phyloP scores from a whole-genome alignment of 2,329 filamentous ascomycete species.

The Myriosclerotinia curreyana region DNA sequence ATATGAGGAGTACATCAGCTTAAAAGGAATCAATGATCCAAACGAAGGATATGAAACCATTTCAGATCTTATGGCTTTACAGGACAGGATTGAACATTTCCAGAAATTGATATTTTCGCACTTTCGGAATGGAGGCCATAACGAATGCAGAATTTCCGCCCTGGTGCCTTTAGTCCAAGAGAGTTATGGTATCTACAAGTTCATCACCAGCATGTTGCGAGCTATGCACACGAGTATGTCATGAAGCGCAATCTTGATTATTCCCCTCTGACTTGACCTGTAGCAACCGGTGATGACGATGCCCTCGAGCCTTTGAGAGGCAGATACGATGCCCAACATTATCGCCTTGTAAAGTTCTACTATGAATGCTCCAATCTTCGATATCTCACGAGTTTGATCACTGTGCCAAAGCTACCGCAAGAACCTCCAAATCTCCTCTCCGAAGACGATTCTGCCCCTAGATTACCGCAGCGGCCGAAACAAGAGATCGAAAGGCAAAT shows the following conservation, averaged over 20 bases:
- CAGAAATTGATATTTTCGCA: slow-evolving; percentile 98
- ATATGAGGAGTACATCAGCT: slow-evolving; percentile 97
- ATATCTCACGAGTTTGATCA: slow-evolving; percentile 94
- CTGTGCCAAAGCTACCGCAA: slow-evolving; percentile 90
- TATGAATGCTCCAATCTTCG: slow-evolving; percentile 98
- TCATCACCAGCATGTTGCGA: slow-evolving; percentile 97
- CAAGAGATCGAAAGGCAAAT: slow-evolving; percentile 67
- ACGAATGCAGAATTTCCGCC: slow-evolving; percentile 93
- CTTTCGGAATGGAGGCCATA: slow-evolving; percentile 86
- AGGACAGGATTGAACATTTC: slow-evolving; percentile 98
- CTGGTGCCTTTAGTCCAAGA: slow-evolving; percentile 92
- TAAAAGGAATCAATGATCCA: slow-evolving; percentile 97
- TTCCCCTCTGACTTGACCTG: slow-evolving; percentile 22
- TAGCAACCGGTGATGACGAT: slow-evolving; percentile 88
- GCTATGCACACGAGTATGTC: slow-evolving; percentile 90
- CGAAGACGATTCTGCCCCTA: slow-evolving; percentile 80
- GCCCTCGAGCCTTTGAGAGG: slow-evolving; percentile 83
- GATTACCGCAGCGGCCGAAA: slow-evolving; percentile 76
- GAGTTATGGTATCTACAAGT: slow-evolving; percentile 99
- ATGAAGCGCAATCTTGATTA: background rate
- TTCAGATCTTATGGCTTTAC: slow-evolving; percentile 89
- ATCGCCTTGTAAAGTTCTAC: slow-evolving; percentile 95
- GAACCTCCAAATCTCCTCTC: slow-evolving; percentile 86
- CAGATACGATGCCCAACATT: slow-evolving; percentile 92
- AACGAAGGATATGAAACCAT: slow-evolving; percentile 98